Evolutionary conservation across 2,329 filamentous ascomycete species (phyloP), one percentile per base, ranked within the genome.

Genomic region (Monosporascus sp.): DNA sequence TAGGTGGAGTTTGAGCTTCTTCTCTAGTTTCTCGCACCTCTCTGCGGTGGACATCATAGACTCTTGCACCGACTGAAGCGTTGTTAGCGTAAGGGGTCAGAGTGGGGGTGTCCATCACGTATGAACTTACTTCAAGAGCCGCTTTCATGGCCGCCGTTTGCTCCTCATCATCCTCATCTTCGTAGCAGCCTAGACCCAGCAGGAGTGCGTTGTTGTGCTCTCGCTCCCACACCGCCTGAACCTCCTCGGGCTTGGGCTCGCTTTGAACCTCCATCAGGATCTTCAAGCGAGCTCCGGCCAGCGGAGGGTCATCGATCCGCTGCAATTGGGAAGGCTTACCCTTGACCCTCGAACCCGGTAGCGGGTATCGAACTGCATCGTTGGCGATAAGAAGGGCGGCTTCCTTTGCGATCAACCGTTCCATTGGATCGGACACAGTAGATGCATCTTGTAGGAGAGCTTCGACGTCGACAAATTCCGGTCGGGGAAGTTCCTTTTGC

Each of bases 1-100:
- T 2, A 96, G 84, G 63, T 94, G 87, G 51, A 96, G 78, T 0
- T 80, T 78, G n/a, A 99, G 81, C 72, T 94, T 97, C 81, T 96
- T 96, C 72, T 97, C 92, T 1, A 96, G 76, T 71, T 93, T 95
- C 67, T 91, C 90, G 51, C 89, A 89, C 53, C 86, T 81, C 62
- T 93, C 86, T 3, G 92, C 94, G 0, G 85, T 84, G 3, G 80
- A 75, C 61, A 89, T 80, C 57, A 96, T 88, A 7, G 81, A 78
- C 47, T 89, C 82, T 70, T 94, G 88, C 2, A 91, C 81, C 46
- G 79, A 79, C 85, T 88, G 52, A 53, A 2, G 46, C 19, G 19
- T 37, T 22, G 45, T 64, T 57, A 61, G 57, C 31, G 27, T 43
- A 35, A 22, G n/a, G 5, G 5, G 16, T 22, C 19, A 17, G 11